A percentile compares a stretch with the other conserved stretches of the same genome.
phyloP scores from a whole-genome alignment of 1,284 basidiomycete genomes.

The Moesziomyces sp. region DNA sequence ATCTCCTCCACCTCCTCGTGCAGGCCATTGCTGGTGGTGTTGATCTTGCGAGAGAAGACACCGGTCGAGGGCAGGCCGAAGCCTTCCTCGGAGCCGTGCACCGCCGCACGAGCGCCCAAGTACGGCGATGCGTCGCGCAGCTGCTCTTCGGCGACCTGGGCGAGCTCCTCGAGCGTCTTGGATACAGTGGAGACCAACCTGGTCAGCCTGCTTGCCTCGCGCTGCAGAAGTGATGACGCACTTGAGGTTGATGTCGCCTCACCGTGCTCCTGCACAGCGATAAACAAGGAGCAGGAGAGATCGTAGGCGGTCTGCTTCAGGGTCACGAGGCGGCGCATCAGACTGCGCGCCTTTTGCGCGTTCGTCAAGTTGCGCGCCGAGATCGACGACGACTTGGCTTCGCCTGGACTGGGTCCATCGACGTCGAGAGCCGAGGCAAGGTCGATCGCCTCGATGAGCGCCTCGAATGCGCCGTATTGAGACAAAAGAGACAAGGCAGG shows the following conservation, averaged over 20 bases:
- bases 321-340: slow-evolving; percentile 38
- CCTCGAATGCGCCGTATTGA: slow-evolving; percentile 27
- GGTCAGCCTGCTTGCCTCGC: slow-evolving; percentile 15
- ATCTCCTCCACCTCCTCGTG: slow-evolving; percentile 42
- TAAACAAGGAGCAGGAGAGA: slow-evolving; percentile 29
- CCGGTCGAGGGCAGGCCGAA: slow-evolving; percentile 31
- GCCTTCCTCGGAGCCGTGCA: slow-evolving; percentile 50
- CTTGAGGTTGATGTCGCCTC: background rate
- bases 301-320: slow-evolving; percentile 59
- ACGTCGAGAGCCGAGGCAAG: slow-evolving; percentile 56
- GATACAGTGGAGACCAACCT: slow-evolving; percentile 19
- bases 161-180: slow-evolving; percentile 31
- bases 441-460: slow-evolving; percentile 54
- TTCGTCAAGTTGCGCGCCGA: slow-evolving; percentile 34
- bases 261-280: slow-evolving; percentile 43
- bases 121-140: slow-evolving; percentile 32
- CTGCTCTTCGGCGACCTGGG: slow-evolving; percentile 51
- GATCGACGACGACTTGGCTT: slow-evolving; percentile 22
- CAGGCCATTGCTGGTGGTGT: slow-evolving; percentile 39
- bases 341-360: slow-evolving; percentile 34
- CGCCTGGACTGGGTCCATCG: slow-evolving; percentile 42
- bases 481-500: slow-evolving; percentile 16
- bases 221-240: background rate
- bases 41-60: slow-evolving; percentile 33
- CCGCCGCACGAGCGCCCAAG: slow-evolving; percentile 51